A percentile compares a stretch with the other conserved stretches of the same genome.
These are phyloP conservation scores for Penicillium sp. DNA, from an alignment of 2,329 filamentous ascomycete genomes.

Conservation along the genomic window DNA sequence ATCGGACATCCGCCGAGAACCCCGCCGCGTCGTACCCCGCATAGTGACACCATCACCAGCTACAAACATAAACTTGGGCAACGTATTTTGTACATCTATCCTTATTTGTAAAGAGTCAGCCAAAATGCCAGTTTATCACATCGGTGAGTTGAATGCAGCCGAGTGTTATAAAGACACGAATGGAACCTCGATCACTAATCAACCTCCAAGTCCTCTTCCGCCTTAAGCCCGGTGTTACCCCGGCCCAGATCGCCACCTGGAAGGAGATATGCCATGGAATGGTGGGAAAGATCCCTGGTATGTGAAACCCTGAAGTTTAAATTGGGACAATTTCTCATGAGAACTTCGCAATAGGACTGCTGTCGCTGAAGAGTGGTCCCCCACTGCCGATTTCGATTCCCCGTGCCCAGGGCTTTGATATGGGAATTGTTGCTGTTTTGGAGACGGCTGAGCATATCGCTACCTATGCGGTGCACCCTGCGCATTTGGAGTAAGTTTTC, in stretches of 20 bases:
- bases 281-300: conserved; percentile 46
- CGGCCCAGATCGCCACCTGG: conserved; percentile 36
- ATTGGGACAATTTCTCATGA: neutral
- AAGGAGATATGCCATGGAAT: conserved; percentile 34
- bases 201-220: conserved; percentile 42
- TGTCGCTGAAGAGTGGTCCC: conserved; percentile 37
- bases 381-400: conserved; percentile 44
- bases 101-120: neutral
- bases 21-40: neutral
- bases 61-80: neutral
- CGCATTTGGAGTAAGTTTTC: conserved; percentile 45
- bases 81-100: neutral
- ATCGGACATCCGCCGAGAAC: conserved; percentile 11
- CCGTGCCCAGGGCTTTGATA: conserved; percentile 47
- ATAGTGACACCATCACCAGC: neutral
- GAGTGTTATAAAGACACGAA: neutral
- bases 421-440: conserved; percentile 49
- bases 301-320: neutral
- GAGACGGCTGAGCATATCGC: conserved; percentile 45
- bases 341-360: conserved; percentile 25
- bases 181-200: neutral
- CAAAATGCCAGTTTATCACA: conserved; percentile 44
- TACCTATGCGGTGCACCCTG: conserved; percentile 48
- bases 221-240: conserved; percentile 42
- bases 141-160: conserved; percentile 31